Conservation (phyloP, 345 rosid species). For the Heritiera littoralis region DNA sequence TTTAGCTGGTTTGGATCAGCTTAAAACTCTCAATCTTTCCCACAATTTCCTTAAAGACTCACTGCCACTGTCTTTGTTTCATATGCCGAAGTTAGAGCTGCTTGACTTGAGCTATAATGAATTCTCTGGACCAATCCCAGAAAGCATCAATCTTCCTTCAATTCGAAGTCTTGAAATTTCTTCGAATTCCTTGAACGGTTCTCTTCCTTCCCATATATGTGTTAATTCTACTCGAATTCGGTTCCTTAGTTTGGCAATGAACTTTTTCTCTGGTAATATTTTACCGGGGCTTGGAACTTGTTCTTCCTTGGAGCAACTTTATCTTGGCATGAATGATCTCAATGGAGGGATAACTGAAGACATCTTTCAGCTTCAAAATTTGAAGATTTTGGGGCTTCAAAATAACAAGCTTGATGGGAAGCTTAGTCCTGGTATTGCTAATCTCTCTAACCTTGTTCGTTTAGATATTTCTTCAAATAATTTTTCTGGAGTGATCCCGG, state of each 20-base stretch:
- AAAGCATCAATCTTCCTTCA: conserved; percentile 42
- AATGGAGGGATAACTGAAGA: conserved; percentile 49
- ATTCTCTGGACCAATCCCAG: conserved; percentile 47
- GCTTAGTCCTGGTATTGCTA: conserved; percentile 38
- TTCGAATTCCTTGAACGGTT: conserved; percentile 42
- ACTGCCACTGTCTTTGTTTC: conserved; percentile 55
- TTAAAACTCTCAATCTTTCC: conserved; percentile 58
- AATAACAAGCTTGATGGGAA: conserved; percentile 55
- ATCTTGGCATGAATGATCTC: conserved; percentile 60
- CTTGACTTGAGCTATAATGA: conserved; percentile 64
- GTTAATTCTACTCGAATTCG: conserved; percentile 38
- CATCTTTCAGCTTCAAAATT: conserved; percentile 43
- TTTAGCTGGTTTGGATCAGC: conserved; percentile 44
- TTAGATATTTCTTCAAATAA: conserved; percentile 53
- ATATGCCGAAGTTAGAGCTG: conserved; percentile 34
- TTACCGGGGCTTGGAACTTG: conserved; percentile 49
- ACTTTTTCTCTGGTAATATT: conserved; percentile 56
- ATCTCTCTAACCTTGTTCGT: conserved; percentile 46
- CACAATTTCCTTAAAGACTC: conserved; percentile 42
- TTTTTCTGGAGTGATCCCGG: conserved; percentile 59
- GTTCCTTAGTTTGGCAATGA: conserved; percentile 43
- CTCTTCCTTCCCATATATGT: conserved; percentile 53
- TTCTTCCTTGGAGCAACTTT: conserved; percentile 42
- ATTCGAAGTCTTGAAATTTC: conserved; percentile 49
- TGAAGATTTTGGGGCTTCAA: conserved; percentile 49